Evolutionary conservation across 1,284 basidiomycete species (phyloP).

Genomic region (Trichosporon coremiiforme): DNA sequence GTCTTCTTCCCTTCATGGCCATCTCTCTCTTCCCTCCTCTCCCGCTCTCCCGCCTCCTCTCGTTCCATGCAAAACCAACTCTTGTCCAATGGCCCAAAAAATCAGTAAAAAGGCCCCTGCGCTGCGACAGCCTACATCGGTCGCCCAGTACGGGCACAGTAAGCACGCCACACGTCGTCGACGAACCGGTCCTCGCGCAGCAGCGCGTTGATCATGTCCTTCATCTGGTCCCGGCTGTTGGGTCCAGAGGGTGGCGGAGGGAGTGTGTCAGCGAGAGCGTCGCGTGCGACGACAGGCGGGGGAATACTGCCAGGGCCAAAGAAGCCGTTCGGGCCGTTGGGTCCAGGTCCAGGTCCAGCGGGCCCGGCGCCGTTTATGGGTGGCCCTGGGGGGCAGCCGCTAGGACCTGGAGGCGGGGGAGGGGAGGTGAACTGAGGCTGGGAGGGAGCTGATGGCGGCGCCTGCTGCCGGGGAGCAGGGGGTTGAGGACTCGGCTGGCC

Average conservation of each 20-base stretch:
- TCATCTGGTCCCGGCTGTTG: not conserved
- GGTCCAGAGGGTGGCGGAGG: constrained; percentile 3
- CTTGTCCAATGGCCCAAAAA: not conserved
- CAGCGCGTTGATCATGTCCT: not conserved
- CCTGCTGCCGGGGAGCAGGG: not conserved
- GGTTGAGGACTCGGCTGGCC: constrained; percentile 6
- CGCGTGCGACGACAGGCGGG: constrained; percentile 11
- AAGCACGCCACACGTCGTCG: constrained; percentile 27
- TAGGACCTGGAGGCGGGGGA: not conserved
- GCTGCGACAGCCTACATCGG: not conserved
- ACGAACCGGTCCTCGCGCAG: constrained; percentile 24
- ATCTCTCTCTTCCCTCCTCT: not conserved
- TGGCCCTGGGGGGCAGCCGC: not conserved
- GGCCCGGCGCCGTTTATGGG: not conserved
- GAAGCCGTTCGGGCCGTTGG: constrained; percentile 4
- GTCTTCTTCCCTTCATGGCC: too few relatives aligned
- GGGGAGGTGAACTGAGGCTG: not conserved
- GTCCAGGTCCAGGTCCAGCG: too few relatives aligned
- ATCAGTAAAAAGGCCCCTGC: constrained; percentile 1
- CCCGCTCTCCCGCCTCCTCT: not conserved
- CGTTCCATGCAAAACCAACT: not conserved
- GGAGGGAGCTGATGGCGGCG: not conserved
- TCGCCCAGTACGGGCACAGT: constrained; percentile 16
- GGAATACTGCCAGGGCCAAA: not conserved
- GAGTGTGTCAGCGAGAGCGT: constrained; percentile 20